Percentiles rank a stretch among this genome's conserved stretches.
These are phyloP conservation scores for Tilletia caries DNA, from an alignment of 1,284 basidiomycete genomes.

Conservation along the genomic window DNA sequence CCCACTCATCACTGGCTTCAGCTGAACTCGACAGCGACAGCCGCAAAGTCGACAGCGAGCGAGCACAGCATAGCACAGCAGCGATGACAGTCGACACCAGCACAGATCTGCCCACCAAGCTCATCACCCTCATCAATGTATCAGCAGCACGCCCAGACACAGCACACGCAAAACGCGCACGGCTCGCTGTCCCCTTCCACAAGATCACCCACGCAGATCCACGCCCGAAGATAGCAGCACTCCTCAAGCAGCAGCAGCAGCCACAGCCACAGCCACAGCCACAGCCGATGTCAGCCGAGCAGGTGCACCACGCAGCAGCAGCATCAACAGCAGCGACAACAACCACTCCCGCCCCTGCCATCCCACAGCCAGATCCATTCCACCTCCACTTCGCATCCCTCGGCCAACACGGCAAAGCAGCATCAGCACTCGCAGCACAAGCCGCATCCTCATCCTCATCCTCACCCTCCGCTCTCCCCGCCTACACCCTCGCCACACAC, in stretches of 20 bases:
- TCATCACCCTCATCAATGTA: constrained; percentile 90
- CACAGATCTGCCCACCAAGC: constrained; percentile 55
- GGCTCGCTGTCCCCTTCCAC: constrained; percentile 34
- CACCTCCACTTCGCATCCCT: constrained; percentile 8
- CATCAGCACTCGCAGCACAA: not conserved
- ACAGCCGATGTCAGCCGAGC: too few species aligned
- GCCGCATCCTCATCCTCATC: not conserved
- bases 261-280: not conserved
- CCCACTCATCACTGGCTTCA: too few species aligned
- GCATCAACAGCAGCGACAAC: not conserved
- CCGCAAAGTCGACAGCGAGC: too few species aligned
- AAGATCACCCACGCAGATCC: constrained; percentile 21
- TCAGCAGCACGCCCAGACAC: constrained; percentile 63
- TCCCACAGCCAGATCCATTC: not conserved
- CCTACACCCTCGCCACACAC: not conserved
- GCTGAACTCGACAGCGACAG: too few species aligned
- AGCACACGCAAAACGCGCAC: constrained; percentile 56
- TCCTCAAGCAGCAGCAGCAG: not conserved
- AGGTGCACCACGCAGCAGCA: too few species aligned
- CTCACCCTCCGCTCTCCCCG: not conserved
- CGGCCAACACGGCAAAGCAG: not conserved
- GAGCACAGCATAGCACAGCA: not conserved
- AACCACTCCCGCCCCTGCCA: not conserved
- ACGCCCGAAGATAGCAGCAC: not conserved
- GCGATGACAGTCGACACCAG: constrained; percentile 13